Conservation (phyloP, 306 rosid species). For the Begonia fuchsioides region DNA sequence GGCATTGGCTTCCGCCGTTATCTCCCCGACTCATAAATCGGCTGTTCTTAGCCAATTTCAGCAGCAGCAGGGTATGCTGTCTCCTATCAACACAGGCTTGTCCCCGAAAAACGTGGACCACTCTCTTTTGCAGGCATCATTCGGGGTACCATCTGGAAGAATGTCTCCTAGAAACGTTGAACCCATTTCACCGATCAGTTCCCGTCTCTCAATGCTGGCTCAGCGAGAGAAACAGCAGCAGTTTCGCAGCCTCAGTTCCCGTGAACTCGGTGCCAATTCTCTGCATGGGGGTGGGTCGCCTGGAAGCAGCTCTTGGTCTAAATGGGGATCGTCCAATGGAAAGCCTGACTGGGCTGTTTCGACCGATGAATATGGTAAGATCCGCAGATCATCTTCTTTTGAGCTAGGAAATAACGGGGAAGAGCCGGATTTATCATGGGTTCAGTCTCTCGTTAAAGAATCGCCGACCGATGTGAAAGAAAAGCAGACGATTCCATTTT, state of each 20-base stretch:
- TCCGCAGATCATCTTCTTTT: constrained; percentile 66
- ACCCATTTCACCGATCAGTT: constrained; percentile 70
- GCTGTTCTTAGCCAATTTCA: constrained; percentile 77
- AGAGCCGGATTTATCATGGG: constrained; percentile 95
- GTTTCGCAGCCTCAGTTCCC: constrained; percentile 88
- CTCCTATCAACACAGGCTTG: constrained; percentile 69
- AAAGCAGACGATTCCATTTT: constrained; percentile 23
- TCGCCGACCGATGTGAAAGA: constrained; percentile 73
- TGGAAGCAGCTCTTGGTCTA: constrained; percentile 48
- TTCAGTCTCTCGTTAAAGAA: constrained; percentile 88
- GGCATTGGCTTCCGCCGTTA: constrained; percentile 48
- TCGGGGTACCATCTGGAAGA: constrained; percentile 62
- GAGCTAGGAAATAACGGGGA: constrained; percentile 83
- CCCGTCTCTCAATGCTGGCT: constrained; percentile 63
- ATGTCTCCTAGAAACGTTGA: constrained; percentile 79
- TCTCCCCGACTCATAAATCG: constrained; percentile 86
- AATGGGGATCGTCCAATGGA: constrained; percentile 78
- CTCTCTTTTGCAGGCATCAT: constrained; percentile 54
- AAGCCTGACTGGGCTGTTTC: constrained; percentile 66
- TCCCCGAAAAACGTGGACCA: constrained; percentile 61
- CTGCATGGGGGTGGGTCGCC: constrained; percentile 32
- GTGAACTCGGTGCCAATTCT: constrained; percentile 68
- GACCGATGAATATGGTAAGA: constrained; percentile 61
- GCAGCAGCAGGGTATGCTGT: constrained; percentile 75
- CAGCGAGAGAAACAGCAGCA: constrained; percentile 80